Evolutionary conservation across 148 eudicot genomes (phyloP).

Genomic region (Chenopodium berlandieri): DNA sequence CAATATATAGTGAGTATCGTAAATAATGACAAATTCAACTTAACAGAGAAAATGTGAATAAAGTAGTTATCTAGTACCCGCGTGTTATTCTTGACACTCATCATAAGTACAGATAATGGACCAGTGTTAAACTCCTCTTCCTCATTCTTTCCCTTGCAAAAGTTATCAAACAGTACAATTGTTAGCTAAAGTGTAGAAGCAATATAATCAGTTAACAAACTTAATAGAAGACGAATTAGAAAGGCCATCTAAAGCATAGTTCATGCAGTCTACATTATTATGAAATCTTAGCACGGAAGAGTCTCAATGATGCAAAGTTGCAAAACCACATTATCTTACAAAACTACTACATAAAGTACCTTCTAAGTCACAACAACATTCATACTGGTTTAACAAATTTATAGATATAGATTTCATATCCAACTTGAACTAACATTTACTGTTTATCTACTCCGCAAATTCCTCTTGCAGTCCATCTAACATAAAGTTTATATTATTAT

Average conservation of each 20-base stretch:
- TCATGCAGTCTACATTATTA: background rate
- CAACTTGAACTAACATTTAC: background rate
- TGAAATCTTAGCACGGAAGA: background rate
- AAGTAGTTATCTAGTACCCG: slow-evolving; percentile 43
- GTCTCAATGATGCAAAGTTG: no score
- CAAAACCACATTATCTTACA: background rate
- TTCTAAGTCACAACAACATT: background rate
- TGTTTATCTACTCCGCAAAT: background rate
- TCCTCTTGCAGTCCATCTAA: background rate
- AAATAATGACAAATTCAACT: background rate
- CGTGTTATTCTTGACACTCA: slow-evolving; percentile 89
- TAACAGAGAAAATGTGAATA: background rate
- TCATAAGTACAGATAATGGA: slow-evolving; percentile 84
- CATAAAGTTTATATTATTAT: background rate
- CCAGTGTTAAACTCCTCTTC: slow-evolving; percentile 96
- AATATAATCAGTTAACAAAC: background rate
- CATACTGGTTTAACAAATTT: background rate
- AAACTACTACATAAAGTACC: background rate
- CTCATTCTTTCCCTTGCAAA: slow-evolving; percentile 67
- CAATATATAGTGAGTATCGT: background rate
- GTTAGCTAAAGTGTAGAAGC: background rate
- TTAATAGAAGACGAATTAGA: background rate
- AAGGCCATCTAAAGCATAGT: background rate
- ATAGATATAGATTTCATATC: background rate
- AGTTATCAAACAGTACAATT: background rate